Conservation (phyloP, 768 basidiomycete genomes). For the Tylopilus sp. region DNA sequence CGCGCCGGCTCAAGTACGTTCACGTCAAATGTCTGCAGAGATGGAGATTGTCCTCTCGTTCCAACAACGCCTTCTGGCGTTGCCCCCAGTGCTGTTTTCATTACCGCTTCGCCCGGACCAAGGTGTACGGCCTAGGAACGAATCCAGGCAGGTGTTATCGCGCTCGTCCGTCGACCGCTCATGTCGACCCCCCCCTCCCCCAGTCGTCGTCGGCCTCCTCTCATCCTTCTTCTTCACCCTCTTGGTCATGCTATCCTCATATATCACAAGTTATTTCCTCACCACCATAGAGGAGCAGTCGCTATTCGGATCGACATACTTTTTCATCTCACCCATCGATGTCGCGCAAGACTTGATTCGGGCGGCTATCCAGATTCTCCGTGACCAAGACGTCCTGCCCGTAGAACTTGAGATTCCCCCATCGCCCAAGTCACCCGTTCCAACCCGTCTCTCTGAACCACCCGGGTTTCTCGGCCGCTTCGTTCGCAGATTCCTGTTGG, state of each 20-base stretch:
- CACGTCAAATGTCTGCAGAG: conserved; percentile 75
- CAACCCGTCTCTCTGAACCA: conserved; percentile 27
- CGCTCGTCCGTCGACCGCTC: conserved; percentile 7
- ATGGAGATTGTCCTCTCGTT: conserved; percentile 65
- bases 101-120: conserved; percentile 74
- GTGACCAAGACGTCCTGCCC: conserved; percentile 48
- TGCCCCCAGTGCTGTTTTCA: conserved; percentile 79
- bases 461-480: conserved; percentile 52
- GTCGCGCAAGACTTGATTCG: conserved; percentile 59
- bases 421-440: conserved; percentile 17
- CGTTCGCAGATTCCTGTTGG: conserved; percentile 68
- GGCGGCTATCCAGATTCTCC: conserved; percentile 58
- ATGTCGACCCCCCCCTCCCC: conserved; percentile 4
- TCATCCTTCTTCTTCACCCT: conserved; percentile 60
- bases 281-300: conserved; percentile 54
- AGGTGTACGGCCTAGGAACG: conserved; percentile 67
- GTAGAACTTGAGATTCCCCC: conserved; percentile 20
- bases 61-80: conserved; percentile 68
- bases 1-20: conserved; percentile 51
- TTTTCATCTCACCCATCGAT: conserved; percentile 51
- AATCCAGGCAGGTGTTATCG: conserved; percentile 54
- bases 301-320: conserved; percentile 34
- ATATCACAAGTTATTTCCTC: conserved; percentile 65
- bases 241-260: conserved; percentile 67
- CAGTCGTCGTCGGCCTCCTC: conserved; percentile 63